Evolutionary conservation across 2,329 filamentous ascomycete genomes (phyloP), one percentile per base, ranked within the genome.

Genomic region (Hypoxylon sp.): DNA sequence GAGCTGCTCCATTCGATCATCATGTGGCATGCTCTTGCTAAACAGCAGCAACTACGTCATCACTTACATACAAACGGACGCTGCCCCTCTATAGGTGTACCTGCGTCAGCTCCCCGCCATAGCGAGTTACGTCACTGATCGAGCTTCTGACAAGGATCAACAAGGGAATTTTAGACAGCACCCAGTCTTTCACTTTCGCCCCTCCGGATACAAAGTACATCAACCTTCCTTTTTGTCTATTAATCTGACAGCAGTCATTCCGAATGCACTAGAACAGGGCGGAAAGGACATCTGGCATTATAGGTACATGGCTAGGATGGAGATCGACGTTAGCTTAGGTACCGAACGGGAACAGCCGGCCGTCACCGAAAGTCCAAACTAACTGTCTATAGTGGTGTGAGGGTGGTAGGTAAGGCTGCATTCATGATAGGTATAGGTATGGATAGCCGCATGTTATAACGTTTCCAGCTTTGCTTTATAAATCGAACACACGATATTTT

Each of bases 41-140:
- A 64, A 66, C 50, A 31, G 51, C 52, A 65, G 54, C 37, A 57
- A 13, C 64, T 73, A 73, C 71, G 71, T 73, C 71, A 73, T 71
- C 63, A 71, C 58, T 53, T 60, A 50, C 62, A 56, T 62, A 62
- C 64, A 62, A 68, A 53, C 50, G 3, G 42, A 52, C 44, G 46
- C 56, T 67, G 48, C 59, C 67, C 60, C 60, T 59, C 64, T 52
- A 42, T 48, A 35, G 47, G 47, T 52, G 53, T 62, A 69, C 71
- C 71, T 73, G 67, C 67, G 61, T 67, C 65, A 67, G 63, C 69
- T 71, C 55, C 62, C 67, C 61, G 52, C 58, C 56, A 53, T 21
- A 59, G 58, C 65, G 44, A 60, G 50, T 55, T 70, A 73, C 69
- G 71, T 73, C 71, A 73, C 62, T 27, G 54, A 61, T 62, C 52